Evolutionary conservation across 371 early-diverging fungal species (phyloP).

Genomic region (Saksenaea vasiformis): DNA sequence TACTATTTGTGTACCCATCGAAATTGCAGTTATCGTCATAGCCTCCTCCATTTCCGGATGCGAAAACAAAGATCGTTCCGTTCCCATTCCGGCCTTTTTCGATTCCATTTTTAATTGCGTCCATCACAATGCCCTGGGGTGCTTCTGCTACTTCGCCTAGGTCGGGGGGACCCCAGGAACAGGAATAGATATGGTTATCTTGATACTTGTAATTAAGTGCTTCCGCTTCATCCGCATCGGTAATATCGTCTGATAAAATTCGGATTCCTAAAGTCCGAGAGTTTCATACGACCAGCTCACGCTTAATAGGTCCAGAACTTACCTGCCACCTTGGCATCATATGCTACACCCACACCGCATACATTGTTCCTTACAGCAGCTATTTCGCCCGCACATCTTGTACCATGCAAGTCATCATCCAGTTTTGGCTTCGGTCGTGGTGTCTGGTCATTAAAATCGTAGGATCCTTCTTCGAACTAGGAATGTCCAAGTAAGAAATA

Average conservation of each 20-base stretch:
- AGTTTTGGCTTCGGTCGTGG: constrained; percentile 76
- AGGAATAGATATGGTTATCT: constrained; percentile 88
- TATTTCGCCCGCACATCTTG: constrained; percentile 97
- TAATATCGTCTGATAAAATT: constrained; percentile 47
- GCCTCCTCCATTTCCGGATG: constrained; percentile 90
- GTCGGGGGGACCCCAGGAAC: constrained; percentile 94
- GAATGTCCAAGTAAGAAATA: background rate
- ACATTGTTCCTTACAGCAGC: constrained; percentile 87
- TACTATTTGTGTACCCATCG: constrained; percentile 95
- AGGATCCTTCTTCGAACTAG: constrained; percentile 83
- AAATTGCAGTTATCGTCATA: constrained; percentile 91
- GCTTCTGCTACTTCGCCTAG: constrained; percentile 82
- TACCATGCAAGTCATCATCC: constrained; percentile 90
- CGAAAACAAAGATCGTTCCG: constrained; percentile 93
- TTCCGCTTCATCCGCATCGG: constrained; percentile 75
- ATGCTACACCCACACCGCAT: constrained; percentile 96
- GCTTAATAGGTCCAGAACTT: background rate
- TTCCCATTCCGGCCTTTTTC: constrained; percentile 79
- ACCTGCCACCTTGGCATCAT: constrained; percentile 86
- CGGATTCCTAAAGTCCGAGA: constrained; percentile 23
- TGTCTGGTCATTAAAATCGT: constrained; percentile 88
- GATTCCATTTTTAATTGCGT: constrained; percentile 86
- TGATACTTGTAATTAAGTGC: constrained; percentile 85
- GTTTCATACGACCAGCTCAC: background rate
- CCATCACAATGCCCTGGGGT: constrained; percentile 72